Evolutionary conservation across 148 eudicot species (phyloP).

Genomic region (Hydrangea macrophylla): DNA sequence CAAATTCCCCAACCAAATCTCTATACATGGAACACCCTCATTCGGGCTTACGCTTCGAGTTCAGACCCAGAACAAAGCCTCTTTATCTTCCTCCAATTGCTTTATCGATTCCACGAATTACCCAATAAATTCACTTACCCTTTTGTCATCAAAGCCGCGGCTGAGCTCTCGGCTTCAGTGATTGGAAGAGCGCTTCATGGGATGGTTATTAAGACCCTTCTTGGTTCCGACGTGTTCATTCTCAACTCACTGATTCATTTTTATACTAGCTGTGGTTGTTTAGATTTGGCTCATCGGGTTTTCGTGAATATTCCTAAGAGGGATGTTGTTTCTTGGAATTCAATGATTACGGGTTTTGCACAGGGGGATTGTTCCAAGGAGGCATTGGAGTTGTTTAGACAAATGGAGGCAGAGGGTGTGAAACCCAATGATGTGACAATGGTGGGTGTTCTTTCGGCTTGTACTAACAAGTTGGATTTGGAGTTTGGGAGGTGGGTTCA

Average conservation of each 20-base stretch:
- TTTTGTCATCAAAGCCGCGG: constrained; percentile 44
- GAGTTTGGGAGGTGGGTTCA: constrained; percentile 36
- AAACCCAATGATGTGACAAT: constrained; percentile 37
- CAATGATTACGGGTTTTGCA: constrained; percentile 37
- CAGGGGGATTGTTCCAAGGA: constrained; percentile 28
- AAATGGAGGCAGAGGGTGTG: constrained; percentile 31
- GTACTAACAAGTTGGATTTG: constrained; percentile 35
- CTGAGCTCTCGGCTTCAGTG: constrained; percentile 16
- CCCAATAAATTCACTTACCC: constrained; percentile 49
- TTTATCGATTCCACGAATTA: constrained; percentile 20
- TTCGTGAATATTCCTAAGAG: constrained; percentile 27
- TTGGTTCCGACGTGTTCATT: constrained; percentile 30
- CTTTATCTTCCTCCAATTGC: constrained; percentile 24
- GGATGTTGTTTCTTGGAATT: constrained; percentile 54
- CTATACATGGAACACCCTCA: constrained; percentile 45
- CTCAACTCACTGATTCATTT: constrained; percentile 38
- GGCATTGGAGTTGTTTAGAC: constrained; percentile 32
- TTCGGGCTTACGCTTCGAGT: constrained; percentile 34
- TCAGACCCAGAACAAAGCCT: constrained; percentile 14
- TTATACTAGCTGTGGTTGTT: constrained; percentile 33
- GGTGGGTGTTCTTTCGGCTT: constrained; percentile 40
- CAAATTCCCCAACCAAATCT: constrained; percentile 45
- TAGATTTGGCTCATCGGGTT: constrained; percentile 30
- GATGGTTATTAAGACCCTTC: constrained; percentile 30
- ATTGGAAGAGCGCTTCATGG: constrained; percentile 40